phyloP scores from a whole-genome alignment of 129 eudicot species.

The Scalesia atractyloides region DNA sequence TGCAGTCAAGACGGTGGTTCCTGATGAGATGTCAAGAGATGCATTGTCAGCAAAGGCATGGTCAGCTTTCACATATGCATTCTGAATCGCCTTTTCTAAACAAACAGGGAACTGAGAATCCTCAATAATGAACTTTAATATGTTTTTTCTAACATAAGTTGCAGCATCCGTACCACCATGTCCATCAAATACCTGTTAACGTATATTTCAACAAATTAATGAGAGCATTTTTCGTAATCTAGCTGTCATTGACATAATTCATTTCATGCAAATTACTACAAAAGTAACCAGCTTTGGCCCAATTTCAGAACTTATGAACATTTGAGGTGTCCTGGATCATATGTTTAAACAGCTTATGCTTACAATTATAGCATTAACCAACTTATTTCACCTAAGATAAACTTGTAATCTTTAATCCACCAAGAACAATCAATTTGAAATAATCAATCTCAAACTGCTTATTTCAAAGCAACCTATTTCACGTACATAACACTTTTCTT shows the following conservation, averaged over 20 bases:
- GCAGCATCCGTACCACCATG: slow-evolving; percentile 99
- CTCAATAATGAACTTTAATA: slow-evolving; percentile 70
- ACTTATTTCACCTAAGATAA: background rate
- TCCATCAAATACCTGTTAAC: slow-evolving; percentile 89
- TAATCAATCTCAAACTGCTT: background rate
- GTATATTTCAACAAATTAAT: background rate
- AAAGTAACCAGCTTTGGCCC: background rate
- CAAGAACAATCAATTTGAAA: background rate
- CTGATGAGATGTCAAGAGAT: slow-evolving; percentile 83
- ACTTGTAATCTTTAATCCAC: background rate
- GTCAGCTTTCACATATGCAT: slow-evolving; percentile 80
- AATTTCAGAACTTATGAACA: background rate
- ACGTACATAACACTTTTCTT: background rate
- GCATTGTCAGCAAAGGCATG: slow-evolving; percentile 75
- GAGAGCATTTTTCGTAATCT: background rate
- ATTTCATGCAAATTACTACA: slow-evolving; percentile 1
- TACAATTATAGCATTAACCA: background rate
- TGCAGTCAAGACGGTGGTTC: slow-evolving; percentile 89
- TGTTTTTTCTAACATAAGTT: slow-evolving; percentile 55
- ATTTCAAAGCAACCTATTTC: background rate
- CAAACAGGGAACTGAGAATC: slow-evolving; percentile 72
- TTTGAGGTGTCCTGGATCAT: background rate
- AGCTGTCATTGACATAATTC: background rate
- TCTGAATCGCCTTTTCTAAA: slow-evolving; percentile 65
- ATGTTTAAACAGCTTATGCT: too few relatives aligned